Evolutionary conservation across 768 basidiomycete genomes (phyloP).

Genomic region (Suillus plorans): DNA sequence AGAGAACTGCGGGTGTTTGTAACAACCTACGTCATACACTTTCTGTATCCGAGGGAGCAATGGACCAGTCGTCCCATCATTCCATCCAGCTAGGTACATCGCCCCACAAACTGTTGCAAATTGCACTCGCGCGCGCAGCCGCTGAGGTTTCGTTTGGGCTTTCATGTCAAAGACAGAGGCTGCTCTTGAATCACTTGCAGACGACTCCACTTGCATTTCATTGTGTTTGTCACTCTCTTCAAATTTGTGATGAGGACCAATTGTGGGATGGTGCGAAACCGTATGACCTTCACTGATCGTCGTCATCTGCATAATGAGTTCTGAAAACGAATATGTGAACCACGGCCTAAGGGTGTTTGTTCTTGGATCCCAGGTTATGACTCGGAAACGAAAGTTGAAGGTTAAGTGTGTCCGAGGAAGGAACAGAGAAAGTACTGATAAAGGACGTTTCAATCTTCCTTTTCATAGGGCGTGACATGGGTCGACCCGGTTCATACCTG

Average conservation of each 20-base stretch:
- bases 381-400: neutral
- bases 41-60: slow-evolving; percentile 70
- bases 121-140: slow-evolving; percentile 38
- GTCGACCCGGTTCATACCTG: no score
- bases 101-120: slow-evolving; percentile 54
- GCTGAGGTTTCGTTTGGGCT: slow-evolving; percentile 8
- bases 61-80: slow-evolving; percentile 74
- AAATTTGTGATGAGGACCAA: neutral
- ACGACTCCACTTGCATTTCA: neutral
- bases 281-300: no score
- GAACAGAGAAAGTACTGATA: neutral
- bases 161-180: slow-evolving; percentile 2
- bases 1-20: neutral
- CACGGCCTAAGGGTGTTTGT: neutral
- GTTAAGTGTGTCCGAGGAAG: neutral
- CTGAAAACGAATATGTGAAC: neutral
- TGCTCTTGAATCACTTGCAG: neutral
- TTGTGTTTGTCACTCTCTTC: neutral
- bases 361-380: neutral
- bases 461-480: no score
- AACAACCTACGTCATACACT: slow-evolving; percentile 44
- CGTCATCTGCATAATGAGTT: neutral
- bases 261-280: neutral
- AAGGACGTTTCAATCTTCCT: no score
- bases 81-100: slow-evolving; percentile 72